Conservation (phyloP, 495 filamentous ascomycete genomes). For the Venustampulla echinocandica region DNA sequence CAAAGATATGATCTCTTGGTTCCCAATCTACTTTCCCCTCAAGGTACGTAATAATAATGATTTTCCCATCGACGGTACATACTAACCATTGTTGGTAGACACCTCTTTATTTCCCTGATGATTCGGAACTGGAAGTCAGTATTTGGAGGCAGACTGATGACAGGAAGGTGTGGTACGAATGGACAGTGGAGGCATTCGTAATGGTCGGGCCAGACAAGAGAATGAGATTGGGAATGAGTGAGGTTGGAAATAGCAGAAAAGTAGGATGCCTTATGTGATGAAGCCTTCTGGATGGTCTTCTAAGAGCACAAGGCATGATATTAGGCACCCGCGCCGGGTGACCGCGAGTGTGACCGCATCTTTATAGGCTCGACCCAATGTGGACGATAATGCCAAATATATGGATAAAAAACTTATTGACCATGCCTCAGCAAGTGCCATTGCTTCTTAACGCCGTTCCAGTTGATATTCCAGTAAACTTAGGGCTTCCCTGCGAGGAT, state of each 20-base stretch:
- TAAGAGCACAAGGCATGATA: too few species aligned
- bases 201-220: constrained; percentile 50
- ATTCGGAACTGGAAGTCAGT: constrained; percentile 74
- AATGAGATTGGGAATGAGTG: constrained; percentile 69
- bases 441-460: too few species aligned
- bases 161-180: constrained; percentile 97
- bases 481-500: too few species aligned
- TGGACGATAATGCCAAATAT: too few species aligned
- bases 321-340: too few species aligned
- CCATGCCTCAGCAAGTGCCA: too few species aligned
- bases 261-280: constrained; percentile 83
- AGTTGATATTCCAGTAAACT: too few species aligned
- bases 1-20: constrained; percentile 96
- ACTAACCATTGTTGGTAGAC: constrained; percentile 41
- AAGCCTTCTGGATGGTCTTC: neutral
- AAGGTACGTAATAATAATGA: constrained; percentile 52
- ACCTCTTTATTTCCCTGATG: constrained; percentile 79
- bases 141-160: constrained; percentile 96
- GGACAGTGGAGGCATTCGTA: constrained; percentile 80
- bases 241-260: constrained; percentile 82
- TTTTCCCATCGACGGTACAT: neutral
- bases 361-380: too few species aligned
- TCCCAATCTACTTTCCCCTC: constrained; percentile 94
- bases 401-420: too few species aligned
- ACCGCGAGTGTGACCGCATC: too few species aligned